Conservation (phyloP, 1,284 basidiomycete species). For the Stygiomarasmius scandens region DNA sequence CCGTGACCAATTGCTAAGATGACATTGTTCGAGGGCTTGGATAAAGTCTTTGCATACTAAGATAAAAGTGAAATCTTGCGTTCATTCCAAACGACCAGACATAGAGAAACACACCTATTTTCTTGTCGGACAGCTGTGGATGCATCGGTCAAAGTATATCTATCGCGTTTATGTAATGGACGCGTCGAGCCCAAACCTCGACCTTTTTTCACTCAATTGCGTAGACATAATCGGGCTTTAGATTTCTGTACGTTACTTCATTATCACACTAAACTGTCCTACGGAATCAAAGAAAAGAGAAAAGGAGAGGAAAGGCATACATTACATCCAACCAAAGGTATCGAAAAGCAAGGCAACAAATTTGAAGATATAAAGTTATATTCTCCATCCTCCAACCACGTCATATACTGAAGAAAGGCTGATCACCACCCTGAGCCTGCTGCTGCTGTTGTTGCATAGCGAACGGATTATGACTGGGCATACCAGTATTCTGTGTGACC, state of each 20-base stretch:
- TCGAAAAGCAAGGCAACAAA: too few relatives aligned
- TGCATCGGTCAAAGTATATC: constrained; percentile 52
- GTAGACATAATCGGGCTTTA: too few relatives aligned
- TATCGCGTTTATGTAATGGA: too few relatives aligned
- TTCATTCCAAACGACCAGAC: constrained; percentile 1
- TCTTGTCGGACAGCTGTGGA: constrained; percentile 73
- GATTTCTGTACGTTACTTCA: too few relatives aligned
- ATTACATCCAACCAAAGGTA: too few relatives aligned
- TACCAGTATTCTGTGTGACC: constrained; percentile 60
- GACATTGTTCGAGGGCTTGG: constrained; percentile 70
- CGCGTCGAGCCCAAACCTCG: too few relatives aligned
- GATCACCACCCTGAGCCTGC: constrained; percentile 61
- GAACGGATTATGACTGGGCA: constrained; percentile 72
- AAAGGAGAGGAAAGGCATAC: too few relatives aligned
- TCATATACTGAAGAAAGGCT: constrained; percentile 83
- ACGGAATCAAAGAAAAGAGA: background rate
- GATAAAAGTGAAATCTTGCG: background rate
- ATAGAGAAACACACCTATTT: constrained; percentile 47
- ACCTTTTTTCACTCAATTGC: too few relatives aligned
- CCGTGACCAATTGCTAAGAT: constrained; percentile 60
- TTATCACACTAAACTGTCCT: too few relatives aligned
- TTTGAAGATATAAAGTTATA: too few relatives aligned
- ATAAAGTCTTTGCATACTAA: constrained; percentile 75
- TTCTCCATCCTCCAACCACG: background rate
- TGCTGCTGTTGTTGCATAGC: constrained; percentile 58